Evolutionary conservation across 306 rosid genomes (phyloP).

Genomic region (Lathyrus tuberosus): DNA sequence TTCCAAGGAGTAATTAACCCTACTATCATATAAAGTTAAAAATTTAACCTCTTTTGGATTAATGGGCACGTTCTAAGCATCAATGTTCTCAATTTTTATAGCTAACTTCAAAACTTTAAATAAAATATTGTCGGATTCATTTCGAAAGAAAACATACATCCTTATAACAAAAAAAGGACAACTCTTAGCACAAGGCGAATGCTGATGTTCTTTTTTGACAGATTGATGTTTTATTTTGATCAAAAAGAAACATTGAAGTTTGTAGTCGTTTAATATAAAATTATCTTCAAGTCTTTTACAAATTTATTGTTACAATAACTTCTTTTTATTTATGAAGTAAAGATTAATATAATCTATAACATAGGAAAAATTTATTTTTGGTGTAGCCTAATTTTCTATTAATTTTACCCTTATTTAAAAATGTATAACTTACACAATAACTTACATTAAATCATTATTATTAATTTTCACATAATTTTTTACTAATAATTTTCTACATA

Average conservation of each 20-base stretch:
- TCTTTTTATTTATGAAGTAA: too few relatives aligned
- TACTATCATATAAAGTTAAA: conserved; percentile 17
- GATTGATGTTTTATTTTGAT: background rate
- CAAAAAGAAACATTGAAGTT: conserved; percentile 17
- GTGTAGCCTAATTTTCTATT: too few relatives aligned
- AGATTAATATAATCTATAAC: too few relatives aligned
- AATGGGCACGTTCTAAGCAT: conserved; percentile 36
- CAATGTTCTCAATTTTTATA: conserved; percentile 17
- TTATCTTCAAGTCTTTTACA: too few relatives aligned
- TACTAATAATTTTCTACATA: too few relatives aligned
- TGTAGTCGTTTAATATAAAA: background rate
- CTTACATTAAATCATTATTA: too few relatives aligned
- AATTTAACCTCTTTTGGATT: conserved; percentile 24
- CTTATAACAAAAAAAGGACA: conserved; percentile 26
- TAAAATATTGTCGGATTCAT: conserved; percentile 33
- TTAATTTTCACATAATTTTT: too few relatives aligned
- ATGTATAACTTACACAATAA: too few relatives aligned
- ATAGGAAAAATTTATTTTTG: too few relatives aligned
- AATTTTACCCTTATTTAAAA: too few relatives aligned
- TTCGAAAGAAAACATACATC: conserved; percentile 34
- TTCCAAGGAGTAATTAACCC: conserved; percentile 8
- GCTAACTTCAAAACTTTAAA: background rate
- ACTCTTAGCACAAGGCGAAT: conserved; percentile 45
- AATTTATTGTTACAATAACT: too few relatives aligned
- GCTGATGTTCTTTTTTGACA: background rate